These are phyloP conservation scores for Bromus sterilis DNA, from an alignment of 176 grass and related monocot species.

Conservation along the genomic window DNA sequence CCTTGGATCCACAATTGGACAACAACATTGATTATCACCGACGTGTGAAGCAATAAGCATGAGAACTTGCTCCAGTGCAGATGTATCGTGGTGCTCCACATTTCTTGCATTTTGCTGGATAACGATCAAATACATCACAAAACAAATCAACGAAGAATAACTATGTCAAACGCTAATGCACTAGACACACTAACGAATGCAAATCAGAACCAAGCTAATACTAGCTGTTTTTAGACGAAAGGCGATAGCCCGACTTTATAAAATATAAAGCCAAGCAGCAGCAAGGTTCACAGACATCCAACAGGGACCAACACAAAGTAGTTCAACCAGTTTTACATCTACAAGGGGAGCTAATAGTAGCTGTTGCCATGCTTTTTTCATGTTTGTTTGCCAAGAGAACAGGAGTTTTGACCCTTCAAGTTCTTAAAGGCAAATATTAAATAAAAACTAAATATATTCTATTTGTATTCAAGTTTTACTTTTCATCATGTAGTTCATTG, in stretches of 20 bases:
- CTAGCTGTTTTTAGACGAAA: too few relatives aligned
- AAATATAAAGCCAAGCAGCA: too few relatives aligned
- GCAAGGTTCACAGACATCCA: too few relatives aligned
- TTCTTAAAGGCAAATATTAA: background rate
- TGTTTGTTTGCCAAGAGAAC: background rate
- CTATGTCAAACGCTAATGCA: background rate
- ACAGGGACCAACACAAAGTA: too few relatives aligned
- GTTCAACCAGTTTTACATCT: too few relatives aligned
- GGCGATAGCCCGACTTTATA: too few relatives aligned
- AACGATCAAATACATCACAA: constrained; percentile 1
- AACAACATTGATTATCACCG: constrained; percentile 46
- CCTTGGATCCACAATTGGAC: constrained; percentile 50
- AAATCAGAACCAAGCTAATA: background rate
- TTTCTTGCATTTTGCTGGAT: constrained; percentile 59
- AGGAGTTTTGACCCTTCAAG: background rate
- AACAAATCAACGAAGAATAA: constrained; percentile 6
- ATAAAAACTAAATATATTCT: background rate
- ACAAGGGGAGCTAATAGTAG: background rate
- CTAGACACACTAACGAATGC: background rate
- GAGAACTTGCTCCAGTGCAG: constrained; percentile 69
- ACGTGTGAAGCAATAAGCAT: constrained; percentile 73
- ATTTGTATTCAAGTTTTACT: background rate
- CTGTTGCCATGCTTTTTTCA: background rate
- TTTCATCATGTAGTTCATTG: background rate
- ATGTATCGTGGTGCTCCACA: constrained; percentile 27